Percentiles rank a stretch among this genome's conserved stretches.
Evolutionary conservation across 768 basidiomycete species (phyloP).

Genomic region (Dentipellis sp.): DNA sequence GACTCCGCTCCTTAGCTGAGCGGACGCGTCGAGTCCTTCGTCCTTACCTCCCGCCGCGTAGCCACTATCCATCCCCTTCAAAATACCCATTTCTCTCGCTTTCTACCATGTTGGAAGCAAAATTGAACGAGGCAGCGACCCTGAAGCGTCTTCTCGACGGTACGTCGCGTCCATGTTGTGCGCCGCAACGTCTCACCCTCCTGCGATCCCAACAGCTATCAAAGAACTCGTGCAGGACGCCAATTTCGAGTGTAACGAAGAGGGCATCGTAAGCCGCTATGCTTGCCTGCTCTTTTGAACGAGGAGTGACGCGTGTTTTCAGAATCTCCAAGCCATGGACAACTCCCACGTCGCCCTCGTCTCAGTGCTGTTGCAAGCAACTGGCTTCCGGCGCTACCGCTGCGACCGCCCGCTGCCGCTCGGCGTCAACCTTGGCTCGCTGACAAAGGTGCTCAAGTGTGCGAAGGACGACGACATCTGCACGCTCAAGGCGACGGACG

Average conservation of each 20-base stretch:
- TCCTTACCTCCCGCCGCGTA: not conserved
- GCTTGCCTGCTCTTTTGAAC: not conserved
- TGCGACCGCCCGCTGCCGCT: constrained; percentile 94
- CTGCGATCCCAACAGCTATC: constrained; percentile 50
- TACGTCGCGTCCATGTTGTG: constrained; percentile 26
- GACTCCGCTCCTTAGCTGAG: not conserved
- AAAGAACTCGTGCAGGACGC: constrained; percentile 97
- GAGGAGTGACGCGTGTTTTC: not conserved
- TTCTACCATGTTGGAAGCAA: constrained; percentile 76
- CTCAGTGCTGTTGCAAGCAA: constrained; percentile 67
- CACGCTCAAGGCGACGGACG: constrained; percentile 85
- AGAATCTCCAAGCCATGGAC: constrained; percentile 97
- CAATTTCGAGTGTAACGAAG: constrained; percentile 95
- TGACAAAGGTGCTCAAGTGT: constrained; percentile 95
- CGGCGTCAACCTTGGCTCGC: constrained; percentile 76
- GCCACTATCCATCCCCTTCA: not conserved
- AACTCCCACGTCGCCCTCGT: constrained; percentile 99
- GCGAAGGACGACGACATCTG: constrained; percentile 94
- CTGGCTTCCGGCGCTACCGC: constrained; percentile 80
- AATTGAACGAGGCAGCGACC: constrained; percentile 75
- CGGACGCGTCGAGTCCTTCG: not conserved
- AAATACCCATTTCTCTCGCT: not conserved
- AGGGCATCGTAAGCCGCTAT: constrained; percentile 59
- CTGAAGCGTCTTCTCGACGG: constrained; percentile 93
- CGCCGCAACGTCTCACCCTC: constrained; percentile 1